A percentile compares a stretch with the other conserved stretches of the same genome.
These are phyloP conservation scores for Colletotrichum chrysophilum DNA, from an alignment of 2,329 filamentous ascomycete species.

Conservation along the genomic window DNA sequence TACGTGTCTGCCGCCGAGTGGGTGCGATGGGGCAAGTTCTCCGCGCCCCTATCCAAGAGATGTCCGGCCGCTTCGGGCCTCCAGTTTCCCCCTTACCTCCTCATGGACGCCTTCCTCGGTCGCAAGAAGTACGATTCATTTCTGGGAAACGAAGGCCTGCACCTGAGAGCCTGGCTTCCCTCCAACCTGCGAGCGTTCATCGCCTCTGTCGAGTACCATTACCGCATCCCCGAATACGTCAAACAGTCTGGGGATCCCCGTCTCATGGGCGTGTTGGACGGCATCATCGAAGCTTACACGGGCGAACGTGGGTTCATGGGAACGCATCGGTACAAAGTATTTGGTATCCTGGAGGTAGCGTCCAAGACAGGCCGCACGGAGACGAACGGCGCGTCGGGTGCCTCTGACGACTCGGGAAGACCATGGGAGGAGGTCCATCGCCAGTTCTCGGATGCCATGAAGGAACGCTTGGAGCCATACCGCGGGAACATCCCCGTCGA, in stretches of 20 bases:
- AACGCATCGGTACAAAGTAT: conserved; percentile 61
- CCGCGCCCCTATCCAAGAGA: conserved; percentile 52
- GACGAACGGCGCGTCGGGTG: conserved; percentile 56
- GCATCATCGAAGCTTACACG: conserved; percentile 60
- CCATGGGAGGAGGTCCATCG: conserved; percentile 57
- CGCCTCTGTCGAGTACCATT: conserved; percentile 59
- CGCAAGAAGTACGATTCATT: conserved; percentile 57
- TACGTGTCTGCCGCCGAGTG: conserved; percentile 53
- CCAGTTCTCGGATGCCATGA: conserved; percentile 59
- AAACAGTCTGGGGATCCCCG: conserved; percentile 52
- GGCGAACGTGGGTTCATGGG: conserved; percentile 63
- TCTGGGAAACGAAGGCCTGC: conserved; percentile 55
- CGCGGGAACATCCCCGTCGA: conserved; percentile 51
- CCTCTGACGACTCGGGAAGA: conserved; percentile 41
- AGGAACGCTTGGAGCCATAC: conserved; percentile 56
- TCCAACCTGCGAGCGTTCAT: conserved; percentile 61
- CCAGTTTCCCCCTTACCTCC: conserved; percentile 56
- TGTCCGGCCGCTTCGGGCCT: conserved; percentile 56
- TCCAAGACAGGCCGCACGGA: conserved; percentile 58
- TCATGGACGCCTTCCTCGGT: conserved; percentile 61
- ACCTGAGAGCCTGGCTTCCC: conserved; percentile 58
- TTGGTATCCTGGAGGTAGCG: conserved; percentile 59
- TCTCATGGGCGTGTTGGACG: conserved; percentile 57
- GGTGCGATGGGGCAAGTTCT: conserved; percentile 58
- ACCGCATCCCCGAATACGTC: conserved; percentile 58